Percentiles rank a stretch among this genome's conserved stretches.
phyloP scores from a whole-genome alignment of 192 early-diverging fungal genomes.

The Backusella westeae region DNA sequence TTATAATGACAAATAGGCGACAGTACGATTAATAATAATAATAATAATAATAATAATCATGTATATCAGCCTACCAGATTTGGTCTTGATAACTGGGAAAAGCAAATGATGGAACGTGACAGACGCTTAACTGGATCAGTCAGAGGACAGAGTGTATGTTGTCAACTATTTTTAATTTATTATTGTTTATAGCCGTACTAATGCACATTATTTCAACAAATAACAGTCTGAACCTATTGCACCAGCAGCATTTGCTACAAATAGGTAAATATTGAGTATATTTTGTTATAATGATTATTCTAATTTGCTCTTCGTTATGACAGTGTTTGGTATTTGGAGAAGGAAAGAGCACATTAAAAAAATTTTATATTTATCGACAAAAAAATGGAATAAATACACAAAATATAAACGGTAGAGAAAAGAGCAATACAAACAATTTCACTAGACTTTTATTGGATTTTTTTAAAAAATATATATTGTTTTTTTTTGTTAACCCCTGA shows the following conservation, averaged over 20 bases:
- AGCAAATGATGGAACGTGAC: constrained; percentile 79
- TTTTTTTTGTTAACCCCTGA: background rate
- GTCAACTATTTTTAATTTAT: background rate
- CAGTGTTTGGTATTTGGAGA: constrained; percentile 70
- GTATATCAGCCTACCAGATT: constrained; percentile 54
- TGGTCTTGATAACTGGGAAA: constrained; percentile 72
- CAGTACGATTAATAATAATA: background rate
- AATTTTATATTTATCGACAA: background rate
- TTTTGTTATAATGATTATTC: background rate
- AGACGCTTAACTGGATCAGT: constrained; percentile 66
- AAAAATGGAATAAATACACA: background rate
- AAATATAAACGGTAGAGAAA: background rate
- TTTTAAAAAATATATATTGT: background rate
- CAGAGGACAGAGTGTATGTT: constrained; percentile 61
- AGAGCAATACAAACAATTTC: background rate
- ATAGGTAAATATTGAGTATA: constrained; percentile 24
- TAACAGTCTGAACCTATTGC: constrained; percentile 44
- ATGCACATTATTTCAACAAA: background rate
- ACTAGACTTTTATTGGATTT: constrained; percentile 1
- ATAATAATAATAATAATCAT: background rate
- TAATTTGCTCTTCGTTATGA: background rate
- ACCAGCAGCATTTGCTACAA: constrained; percentile 63
- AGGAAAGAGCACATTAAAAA: constrained; percentile 31
- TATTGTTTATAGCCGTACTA: background rate
- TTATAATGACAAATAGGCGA: constrained; percentile 2